Conservation (phyloP, 2,329 filamentous ascomycete species). For the Lachnellula willkommii region DNA sequence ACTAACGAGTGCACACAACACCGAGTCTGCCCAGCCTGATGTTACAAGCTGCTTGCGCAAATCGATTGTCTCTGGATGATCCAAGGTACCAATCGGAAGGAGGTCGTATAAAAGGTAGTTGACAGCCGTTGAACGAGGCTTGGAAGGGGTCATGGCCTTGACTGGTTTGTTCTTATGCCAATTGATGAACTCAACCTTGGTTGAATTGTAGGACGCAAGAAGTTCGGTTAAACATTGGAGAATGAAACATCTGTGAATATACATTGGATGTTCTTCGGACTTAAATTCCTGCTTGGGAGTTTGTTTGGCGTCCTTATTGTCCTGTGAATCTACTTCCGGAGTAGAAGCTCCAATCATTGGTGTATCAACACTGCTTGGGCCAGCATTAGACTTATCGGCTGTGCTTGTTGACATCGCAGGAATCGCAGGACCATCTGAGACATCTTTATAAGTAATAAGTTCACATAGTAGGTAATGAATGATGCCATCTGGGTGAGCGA, state of each 20-base stretch:
- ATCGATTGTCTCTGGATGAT: constrained; percentile 66
- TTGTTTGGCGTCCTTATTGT: constrained; percentile 47
- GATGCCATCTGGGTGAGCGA: constrained; percentile 91
- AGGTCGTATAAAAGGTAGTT: constrained; percentile 89
- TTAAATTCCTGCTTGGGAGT: constrained; percentile 73
- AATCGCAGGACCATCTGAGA: constrained; percentile 65
- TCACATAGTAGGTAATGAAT: constrained; percentile 93
- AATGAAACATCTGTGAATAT: constrained; percentile 92
- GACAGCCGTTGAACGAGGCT: constrained; percentile 84
- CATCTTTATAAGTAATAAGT: constrained; percentile 83
- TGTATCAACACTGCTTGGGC: constrained; percentile 22
- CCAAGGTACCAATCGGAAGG: constrained; percentile 56
- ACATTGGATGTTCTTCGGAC: constrained; percentile 87
- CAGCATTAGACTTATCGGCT: constrained; percentile 13
- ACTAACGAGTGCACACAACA: constrained; percentile 79
- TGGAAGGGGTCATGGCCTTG: constrained; percentile 77
- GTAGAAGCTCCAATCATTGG: constrained; percentile 19
- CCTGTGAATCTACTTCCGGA: constrained; percentile 32
- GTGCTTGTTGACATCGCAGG: constrained; percentile 12
- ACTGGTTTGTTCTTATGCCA: constrained; percentile 73
- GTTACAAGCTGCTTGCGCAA: constrained; percentile 84
- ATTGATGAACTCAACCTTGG: constrained; percentile 98
- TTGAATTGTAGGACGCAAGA: constrained; percentile 83
- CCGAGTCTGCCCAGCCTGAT: constrained; percentile 77
- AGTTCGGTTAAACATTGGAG: constrained; percentile 89